phyloP scores from a whole-genome alignment of 2,329 filamentous ascomycete species.

The Periconia macrospinosa region DNA sequence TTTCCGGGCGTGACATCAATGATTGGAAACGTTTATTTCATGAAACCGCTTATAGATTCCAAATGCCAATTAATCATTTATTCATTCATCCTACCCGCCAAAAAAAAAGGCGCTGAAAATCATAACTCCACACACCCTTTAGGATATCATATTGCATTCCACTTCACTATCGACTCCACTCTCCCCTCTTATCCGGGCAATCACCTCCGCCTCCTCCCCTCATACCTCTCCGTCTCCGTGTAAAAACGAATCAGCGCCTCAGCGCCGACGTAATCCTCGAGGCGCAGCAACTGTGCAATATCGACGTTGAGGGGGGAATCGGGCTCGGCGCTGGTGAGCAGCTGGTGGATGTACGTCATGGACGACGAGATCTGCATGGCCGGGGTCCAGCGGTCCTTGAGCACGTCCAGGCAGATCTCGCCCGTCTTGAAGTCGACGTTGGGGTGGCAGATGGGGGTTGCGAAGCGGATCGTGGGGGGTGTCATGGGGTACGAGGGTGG shows the following conservation, averaged over 20 bases:
- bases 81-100: no score
- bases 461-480: constrained; percentile 77
- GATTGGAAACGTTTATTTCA: no score
- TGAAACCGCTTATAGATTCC: no score
- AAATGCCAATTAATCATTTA: no score
- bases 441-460: constrained; percentile 53
- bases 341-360: constrained; percentile 70
- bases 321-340: constrained; percentile 68
- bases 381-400: constrained; percentile 78
- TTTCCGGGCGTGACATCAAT: no score
- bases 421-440: constrained; percentile 63
- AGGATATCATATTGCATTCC: not conserved
- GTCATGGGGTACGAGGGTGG: constrained; percentile 76
- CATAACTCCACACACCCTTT: no score
- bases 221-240: constrained; percentile 58
- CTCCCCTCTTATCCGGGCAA: no score
- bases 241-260: constrained; percentile 73
- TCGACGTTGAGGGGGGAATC: constrained; percentile 81
- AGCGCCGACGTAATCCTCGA: constrained; percentile 69
- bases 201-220: constrained; percentile 12
- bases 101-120: no score
- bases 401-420: constrained; percentile 90
- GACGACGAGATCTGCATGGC: constrained; percentile 79
- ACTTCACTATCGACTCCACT: not conserved
- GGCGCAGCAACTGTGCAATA: constrained; percentile 69